phyloP scores from a whole-genome alignment of 371 early-diverging fungal genomes.

The Rhizopus microsporus region DNA sequence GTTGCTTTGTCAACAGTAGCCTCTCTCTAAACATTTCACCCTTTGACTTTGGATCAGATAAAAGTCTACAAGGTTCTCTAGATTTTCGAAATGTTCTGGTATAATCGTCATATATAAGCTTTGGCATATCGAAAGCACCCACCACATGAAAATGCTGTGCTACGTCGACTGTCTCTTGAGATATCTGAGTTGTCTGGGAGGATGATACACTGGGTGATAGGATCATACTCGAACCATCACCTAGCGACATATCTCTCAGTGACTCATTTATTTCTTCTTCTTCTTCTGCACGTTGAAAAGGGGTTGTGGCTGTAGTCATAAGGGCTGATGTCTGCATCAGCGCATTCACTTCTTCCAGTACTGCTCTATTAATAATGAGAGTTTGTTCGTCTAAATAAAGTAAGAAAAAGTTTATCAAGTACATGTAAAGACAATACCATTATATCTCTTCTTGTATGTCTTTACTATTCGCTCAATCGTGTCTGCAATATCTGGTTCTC shows the following conservation, averaged over 20 bases:
- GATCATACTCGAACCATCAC: conserved; percentile 13
- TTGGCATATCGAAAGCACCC: conserved; percentile 74
- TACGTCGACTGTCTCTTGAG: conserved; percentile 48
- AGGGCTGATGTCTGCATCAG: conserved; percentile 29
- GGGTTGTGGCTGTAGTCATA: conserved; percentile 25
- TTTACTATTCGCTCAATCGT: conserved; percentile 67
- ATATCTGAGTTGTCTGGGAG: background rate
- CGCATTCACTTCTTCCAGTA: conserved; percentile 27
- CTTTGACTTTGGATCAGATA: conserved; percentile 67
- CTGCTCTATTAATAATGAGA: conserved; percentile 39
- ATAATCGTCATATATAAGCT: conserved; percentile 65
- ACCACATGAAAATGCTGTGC: conserved; percentile 70
- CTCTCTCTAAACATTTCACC: conserved; percentile 73
- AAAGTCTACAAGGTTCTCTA: conserved; percentile 32
- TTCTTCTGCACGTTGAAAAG: conserved; percentile 26
- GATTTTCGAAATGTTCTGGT: conserved; percentile 61
- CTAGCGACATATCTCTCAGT: conserved; percentile 35
- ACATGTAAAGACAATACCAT: conserved; percentile 17
- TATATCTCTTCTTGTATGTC: conserved; percentile 54
- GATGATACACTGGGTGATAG: background rate
- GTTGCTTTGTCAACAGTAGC: conserved; percentile 74
- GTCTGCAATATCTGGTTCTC: conserved; percentile 40
- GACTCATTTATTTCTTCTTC: conserved; percentile 30
- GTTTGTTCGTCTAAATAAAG: conserved; percentile 14
- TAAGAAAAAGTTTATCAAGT: background rate